phyloP scores from a whole-genome alignment of 257 asterid species.

The Voacanga thouarsii region DNA sequence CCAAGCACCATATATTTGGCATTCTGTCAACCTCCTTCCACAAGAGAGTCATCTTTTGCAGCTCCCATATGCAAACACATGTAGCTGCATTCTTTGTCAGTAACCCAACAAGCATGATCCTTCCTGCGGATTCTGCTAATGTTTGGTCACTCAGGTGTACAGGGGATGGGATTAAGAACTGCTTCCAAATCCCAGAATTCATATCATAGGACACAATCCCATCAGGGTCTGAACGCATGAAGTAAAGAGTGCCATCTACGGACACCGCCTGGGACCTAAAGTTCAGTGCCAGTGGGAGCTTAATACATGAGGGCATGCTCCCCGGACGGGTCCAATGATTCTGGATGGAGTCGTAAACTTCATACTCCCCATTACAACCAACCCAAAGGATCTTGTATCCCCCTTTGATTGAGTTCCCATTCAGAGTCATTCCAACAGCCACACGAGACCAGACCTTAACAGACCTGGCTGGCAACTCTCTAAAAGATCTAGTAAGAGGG shows the following conservation, averaged over 20 bases:
- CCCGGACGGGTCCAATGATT: constrained; percentile 77
- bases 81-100: constrained; percentile 90
- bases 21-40: constrained; percentile 99
- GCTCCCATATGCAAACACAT: constrained; percentile 97
- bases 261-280: constrained; percentile 80
- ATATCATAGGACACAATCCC: constrained; percentile 74
- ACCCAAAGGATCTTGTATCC: constrained; percentile 86
- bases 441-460: constrained; percentile 85
- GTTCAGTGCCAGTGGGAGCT: constrained; percentile 76
- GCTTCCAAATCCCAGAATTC: constrained; percentile 65
- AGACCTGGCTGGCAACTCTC: constrained; percentile 78
- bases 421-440: constrained; percentile 80
- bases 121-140: constrained; percentile 74
- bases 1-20: constrained; percentile 99
- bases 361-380: constrained; percentile 80
- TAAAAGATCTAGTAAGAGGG: constrained; percentile 80
- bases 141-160: constrained; percentile 59
- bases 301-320: constrained; percentile 52
- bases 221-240: constrained; percentile 83
- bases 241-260: constrained; percentile 51
- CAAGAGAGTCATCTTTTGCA: constrained; percentile 92
- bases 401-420: constrained; percentile 32
- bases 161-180: constrained; percentile 65
- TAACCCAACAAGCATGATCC: constrained; percentile 88
- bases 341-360: constrained; percentile 59